Conservation (phyloP, 2,329 filamentous ascomycete species). For the Beauveria scarabaeidicola region DNA sequence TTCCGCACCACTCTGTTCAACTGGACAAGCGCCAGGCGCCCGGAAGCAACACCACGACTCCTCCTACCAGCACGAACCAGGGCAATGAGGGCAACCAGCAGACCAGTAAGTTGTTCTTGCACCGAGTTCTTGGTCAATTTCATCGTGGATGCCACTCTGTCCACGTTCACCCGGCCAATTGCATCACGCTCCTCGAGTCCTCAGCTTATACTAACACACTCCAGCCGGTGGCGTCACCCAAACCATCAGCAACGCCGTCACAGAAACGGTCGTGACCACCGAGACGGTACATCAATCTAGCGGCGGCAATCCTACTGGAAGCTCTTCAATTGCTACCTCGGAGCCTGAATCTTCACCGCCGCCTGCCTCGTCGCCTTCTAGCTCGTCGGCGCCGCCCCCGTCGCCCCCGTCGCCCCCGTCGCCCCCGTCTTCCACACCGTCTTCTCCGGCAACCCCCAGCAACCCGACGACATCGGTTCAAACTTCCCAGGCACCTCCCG, state of each 20-base stretch:
- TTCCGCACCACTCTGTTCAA: background rate
- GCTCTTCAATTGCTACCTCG: background rate
- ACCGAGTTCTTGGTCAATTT: background rate
- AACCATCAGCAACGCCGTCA: background rate
- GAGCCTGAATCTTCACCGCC: background rate
- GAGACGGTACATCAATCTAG: slow-evolving; percentile 6
- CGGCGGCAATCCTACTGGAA: background rate
- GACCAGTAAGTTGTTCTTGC: background rate
- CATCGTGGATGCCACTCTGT: background rate
- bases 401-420: background rate
- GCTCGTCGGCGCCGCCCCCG: background rate
- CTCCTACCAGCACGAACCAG: background rate
- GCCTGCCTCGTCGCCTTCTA: background rate
- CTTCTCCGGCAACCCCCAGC: background rate
- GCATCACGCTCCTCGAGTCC: background rate
- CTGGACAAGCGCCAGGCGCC: slow-evolving; percentile 4
- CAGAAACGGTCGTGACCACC: background rate
- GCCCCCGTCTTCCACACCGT: background rate
- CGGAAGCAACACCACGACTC: slow-evolving; percentile 6
- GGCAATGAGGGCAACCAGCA: background rate
- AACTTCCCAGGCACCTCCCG: background rate
- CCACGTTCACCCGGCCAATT: background rate
- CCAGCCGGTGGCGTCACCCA: background rate
- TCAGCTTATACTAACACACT: background rate
- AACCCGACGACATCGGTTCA: background rate